phyloP scores from a whole-genome alignment of 2,329 filamentous ascomycete species.

The Microdochium nivale region DNA sequence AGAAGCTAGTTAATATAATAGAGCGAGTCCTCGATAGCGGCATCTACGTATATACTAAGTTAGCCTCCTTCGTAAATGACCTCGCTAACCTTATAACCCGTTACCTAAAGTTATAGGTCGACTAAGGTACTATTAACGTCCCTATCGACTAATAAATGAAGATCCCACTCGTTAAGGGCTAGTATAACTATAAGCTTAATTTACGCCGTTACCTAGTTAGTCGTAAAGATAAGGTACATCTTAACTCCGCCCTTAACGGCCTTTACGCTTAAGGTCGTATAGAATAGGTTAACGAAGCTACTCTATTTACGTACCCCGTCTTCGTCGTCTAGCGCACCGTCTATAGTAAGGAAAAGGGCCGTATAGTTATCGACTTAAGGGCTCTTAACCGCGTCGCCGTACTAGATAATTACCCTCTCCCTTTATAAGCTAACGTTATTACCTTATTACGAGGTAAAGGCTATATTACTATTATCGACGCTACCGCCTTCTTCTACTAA shows the following conservation, averaged over 20 bases:
- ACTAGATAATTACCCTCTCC: constrained; percentile 2
- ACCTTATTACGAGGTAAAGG: neutral
- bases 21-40: neutral
- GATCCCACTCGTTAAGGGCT: neutral
- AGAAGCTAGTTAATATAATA: neutral
- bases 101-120: neutral
- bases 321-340: constrained; percentile 2
- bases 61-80: neutral
- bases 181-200: neutral
- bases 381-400: neutral
- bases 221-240: neutral
- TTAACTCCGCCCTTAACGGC: constrained; percentile 1
- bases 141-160: neutral
- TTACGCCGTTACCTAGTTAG: neutral
- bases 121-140: neutral
- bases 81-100: neutral
- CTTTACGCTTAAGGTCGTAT: neutral
- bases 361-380: constrained; percentile 1
- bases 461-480: neutral
- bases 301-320: constrained; percentile 1
- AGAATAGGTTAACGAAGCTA: too few relatives aligned
- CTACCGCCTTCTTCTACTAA: neutral
- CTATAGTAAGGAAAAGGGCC: constrained; percentile 1
- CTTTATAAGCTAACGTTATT: neutral
- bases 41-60: neutral